Evolutionary conservation across 2,329 filamentous ascomycete species (phyloP).

Genomic region (Claviceps arundinis): DNA sequence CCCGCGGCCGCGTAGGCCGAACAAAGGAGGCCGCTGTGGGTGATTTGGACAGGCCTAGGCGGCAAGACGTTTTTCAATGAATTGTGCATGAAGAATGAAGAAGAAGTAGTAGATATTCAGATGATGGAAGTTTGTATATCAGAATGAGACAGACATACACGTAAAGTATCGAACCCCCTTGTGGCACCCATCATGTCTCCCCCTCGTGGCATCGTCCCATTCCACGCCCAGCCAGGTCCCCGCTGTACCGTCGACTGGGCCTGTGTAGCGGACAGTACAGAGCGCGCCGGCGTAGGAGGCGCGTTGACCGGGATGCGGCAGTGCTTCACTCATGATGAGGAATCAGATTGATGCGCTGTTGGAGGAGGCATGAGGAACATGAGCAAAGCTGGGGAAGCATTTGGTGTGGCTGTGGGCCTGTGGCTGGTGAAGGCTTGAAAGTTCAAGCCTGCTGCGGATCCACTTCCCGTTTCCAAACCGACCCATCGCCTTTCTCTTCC

Average conservation of each 20-base stretch:
- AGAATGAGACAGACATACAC: slow-evolving; percentile 42
- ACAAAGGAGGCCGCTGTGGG: slow-evolving; percentile 76
- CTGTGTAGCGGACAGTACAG: slow-evolving; percentile 78
- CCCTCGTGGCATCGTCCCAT: slow-evolving; percentile 79
- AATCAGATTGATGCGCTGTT: too few species aligned
- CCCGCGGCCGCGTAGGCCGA: slow-evolving; percentile 57
- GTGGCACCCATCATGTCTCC: slow-evolving; percentile 83
- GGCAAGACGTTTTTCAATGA: background rate
- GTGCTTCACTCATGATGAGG: slow-evolving; percentile 22
- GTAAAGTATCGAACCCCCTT: slow-evolving; percentile 68
- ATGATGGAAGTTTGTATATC: background rate
- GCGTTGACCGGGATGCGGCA: slow-evolving; percentile 52
- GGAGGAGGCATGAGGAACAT: too few species aligned
- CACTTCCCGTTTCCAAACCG: background rate
- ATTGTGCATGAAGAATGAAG: background rate
- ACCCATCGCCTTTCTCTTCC: background rate
- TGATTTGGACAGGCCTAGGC: slow-evolving; percentile 43
- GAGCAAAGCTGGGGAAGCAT: background rate
- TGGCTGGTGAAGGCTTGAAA: background rate
- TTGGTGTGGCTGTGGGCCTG: background rate
- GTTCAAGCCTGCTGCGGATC: background rate
- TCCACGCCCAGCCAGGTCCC: slow-evolving; percentile 88
- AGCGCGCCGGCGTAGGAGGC: slow-evolving; percentile 64
- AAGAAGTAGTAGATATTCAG: background rate
- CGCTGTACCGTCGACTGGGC: slow-evolving; percentile 59